These are phyloP conservation scores for Sugiyamaella mastotermitis DNA, from an alignment of 805 yeast genomes.

Conservation along the genomic window DNA sequence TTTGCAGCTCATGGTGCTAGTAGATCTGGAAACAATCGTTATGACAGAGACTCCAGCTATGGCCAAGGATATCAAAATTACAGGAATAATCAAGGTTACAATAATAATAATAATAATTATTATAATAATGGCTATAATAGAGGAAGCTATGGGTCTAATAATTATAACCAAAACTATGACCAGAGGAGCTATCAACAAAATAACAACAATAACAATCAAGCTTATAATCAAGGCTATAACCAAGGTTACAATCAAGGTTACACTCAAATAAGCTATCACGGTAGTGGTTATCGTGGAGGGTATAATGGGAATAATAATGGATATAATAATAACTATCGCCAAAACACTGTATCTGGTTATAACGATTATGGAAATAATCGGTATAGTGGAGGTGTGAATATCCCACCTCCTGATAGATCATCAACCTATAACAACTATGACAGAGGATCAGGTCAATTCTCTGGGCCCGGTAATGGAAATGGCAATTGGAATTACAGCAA, in stretches of 20 bases:
- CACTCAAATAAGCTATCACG: conserved; percentile 22
- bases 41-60: conserved; percentile 26
- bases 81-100: conserved; percentile 22
- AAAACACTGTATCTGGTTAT: conserved; percentile 9
- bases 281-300: conserved; percentile 11
- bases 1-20: conserved; percentile 7
- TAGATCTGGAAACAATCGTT: conserved; percentile 11
- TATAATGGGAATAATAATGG: conserved; percentile 11
- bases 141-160: conserved; percentile 6
- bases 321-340: conserved; percentile 9
- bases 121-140: conserved; percentile 21
- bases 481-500: not conserved
- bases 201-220: conserved; percentile 13
- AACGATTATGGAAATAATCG: conserved; percentile 12
- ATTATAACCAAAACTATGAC: conserved; percentile 10
- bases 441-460: conserved; percentile 4
- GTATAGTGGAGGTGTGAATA: conserved; percentile 10
- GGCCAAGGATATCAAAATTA: conserved; percentile 29
- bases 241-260: conserved; percentile 8
- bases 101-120: conserved; percentile 22
- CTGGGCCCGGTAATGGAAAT: not conserved
- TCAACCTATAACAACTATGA: not conserved
- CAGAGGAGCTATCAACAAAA: conserved; percentile 12
- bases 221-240: conserved; percentile 8
- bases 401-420: conserved; percentile 2